Percentiles rank a stretch among this genome's conserved stretches.
These are phyloP conservation scores for grape (Vitis vinifera) DNA, from an alignment of 164 flowering plant species.

Conservation along the genomic window ASM3070453v1 NC_081816.1:18812501-18813000, in stretches of 20 bases:
- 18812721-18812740: slow-evolving; percentile 40
- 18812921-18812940: slow-evolving; percentile 26
- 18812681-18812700: slow-evolving; percentile 15
- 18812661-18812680: slow-evolving; percentile 41
- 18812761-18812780: slow-evolving; percentile 69
- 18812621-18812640: slow-evolving; percentile 45
- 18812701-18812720: slow-evolving; percentile 36
- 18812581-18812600: neutral
- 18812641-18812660: slow-evolving; percentile 45
- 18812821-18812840: slow-evolving; percentile 14
- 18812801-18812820: slow-evolving; percentile 21
- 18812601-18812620: neutral
- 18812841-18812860: slow-evolving; percentile 8
- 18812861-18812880: slow-evolving; percentile 7
- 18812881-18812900: slow-evolving; percentile 1
- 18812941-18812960: slow-evolving; percentile 25
- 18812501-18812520: neutral
- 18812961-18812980: slow-evolving; percentile 30
- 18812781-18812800: slow-evolving; percentile 35
- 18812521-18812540: neutral
- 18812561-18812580: neutral
- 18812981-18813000: slow-evolving; percentile 25
- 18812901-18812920: slow-evolving; percentile 9
- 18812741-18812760: slow-evolving; percentile 60
- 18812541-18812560: neutral